A percentile compares a stretch with the other conserved stretches of the same genome.
phyloP scores from a whole-genome alignment of 768 basidiomycete genomes.

The Suillus hirtellus region DNA sequence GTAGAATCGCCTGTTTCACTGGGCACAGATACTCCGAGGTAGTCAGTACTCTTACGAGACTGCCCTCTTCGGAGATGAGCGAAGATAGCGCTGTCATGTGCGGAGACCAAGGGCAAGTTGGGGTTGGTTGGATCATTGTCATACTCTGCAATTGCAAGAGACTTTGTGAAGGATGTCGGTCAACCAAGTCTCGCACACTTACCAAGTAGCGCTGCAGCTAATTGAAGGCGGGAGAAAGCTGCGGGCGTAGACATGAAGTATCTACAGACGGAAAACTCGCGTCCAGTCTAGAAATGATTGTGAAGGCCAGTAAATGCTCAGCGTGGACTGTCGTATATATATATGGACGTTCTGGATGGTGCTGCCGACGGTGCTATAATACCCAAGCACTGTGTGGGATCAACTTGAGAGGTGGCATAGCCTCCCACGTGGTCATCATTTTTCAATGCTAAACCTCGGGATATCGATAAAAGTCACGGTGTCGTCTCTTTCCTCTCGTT shows the following conservation, averaged over 20 bases:
- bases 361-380: background rate
- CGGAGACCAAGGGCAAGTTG: slow-evolving; percentile 57
- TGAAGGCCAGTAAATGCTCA: background rate
- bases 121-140: slow-evolving; percentile 84
- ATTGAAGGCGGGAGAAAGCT: slow-evolving; percentile 79
- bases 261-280: background rate
- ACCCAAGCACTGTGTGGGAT: background rate
- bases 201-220: slow-evolving; percentile 87
- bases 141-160: slow-evolving; percentile 57
- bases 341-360: background rate
- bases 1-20: slow-evolving; percentile 57
- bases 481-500: too few species aligned
- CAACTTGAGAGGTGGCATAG: background rate
- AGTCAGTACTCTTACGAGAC: slow-evolving; percentile 58
- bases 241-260: slow-evolving; percentile 30
- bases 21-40: slow-evolving; percentile 68
- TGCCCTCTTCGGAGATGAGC: slow-evolving; percentile 63
- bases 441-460: too few species aligned
- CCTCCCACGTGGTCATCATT: slow-evolving; percentile 6
- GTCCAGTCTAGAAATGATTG: background rate
- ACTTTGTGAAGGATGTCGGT: slow-evolving; percentile 3
- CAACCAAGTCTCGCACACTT: slow-evolving; percentile 24
- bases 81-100: slow-evolving; percentile 85
- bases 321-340: background rate
- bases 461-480: too few species aligned